Percentiles rank a stretch among this genome's conserved stretches.
phyloP scores from a whole-genome alignment of 2,329 filamentous ascomycete species.

The Epichloe baconii region DNA sequence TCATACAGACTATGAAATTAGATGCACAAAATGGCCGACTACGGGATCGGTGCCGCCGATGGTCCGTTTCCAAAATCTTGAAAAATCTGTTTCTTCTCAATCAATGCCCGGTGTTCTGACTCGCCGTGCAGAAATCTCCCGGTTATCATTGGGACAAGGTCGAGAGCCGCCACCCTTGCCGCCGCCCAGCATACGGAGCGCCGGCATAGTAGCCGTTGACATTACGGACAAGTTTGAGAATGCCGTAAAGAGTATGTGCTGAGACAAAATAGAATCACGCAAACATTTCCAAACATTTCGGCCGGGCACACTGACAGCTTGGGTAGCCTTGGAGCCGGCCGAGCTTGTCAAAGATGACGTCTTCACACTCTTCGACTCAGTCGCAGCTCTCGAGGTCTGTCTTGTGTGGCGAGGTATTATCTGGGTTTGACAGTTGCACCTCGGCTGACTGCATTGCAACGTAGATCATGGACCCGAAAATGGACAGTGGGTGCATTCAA shows the following conservation, averaged over 20 bases:
- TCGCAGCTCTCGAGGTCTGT: constrained; percentile 65
- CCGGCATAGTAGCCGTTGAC: constrained; percentile 42
- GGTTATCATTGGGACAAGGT: constrained; percentile 26
- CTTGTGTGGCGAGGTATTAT: not conserved
- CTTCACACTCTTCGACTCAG: constrained; percentile 90
- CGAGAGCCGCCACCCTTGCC: constrained; percentile 20
- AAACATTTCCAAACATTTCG: not conserved
- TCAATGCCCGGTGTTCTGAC: constrained; percentile 12
- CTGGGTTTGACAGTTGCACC: not conserved
- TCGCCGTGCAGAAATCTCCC: constrained; percentile 24
- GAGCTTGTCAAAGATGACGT: constrained; percentile 86
- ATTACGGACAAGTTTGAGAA: constrained; percentile 43
- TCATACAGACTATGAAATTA: not conserved
- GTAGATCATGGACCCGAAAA: constrained; percentile 97
- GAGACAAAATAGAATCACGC: not conserved
- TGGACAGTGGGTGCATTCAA: constrained; percentile 83
- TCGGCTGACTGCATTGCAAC: not conserved
- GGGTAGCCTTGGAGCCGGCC: constrained; percentile 58
- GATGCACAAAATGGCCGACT: constrained; percentile 20
- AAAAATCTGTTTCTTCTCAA: not conserved
- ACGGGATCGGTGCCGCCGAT: constrained; percentile 21
- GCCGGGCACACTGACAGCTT: constrained; percentile 13
- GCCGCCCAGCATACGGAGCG: constrained; percentile 27
- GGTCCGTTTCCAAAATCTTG: constrained; percentile 13
- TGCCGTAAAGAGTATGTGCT: constrained; percentile 37